Evolutionary conservation across 768 basidiomycete species (phyloP), one percentile per base, ranked within the genome.

Genomic region (Termitomyces sp.): DNA sequence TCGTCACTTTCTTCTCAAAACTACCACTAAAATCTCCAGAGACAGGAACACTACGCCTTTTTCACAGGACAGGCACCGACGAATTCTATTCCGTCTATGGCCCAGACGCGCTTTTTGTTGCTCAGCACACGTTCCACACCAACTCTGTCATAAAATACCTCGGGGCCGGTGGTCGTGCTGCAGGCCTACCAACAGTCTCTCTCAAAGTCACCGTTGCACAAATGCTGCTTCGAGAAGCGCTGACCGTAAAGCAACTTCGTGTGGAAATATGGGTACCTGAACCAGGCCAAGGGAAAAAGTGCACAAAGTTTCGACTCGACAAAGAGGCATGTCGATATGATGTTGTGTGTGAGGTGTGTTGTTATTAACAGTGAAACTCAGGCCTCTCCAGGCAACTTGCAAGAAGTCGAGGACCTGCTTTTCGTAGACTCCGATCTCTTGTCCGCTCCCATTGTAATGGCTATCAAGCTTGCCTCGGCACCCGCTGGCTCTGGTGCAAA

Each of bases 101-200:
- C 0, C 73, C 83, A 5, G 95, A 98, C 70, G 96, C 96, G 0
- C 74, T 83, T n/a, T 93, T 85, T 62, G 84, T 96, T 61, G 95
- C 96, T 5, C 77, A 84, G 20, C 81, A 92, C 63, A 85, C 90
- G 53, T 94, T 84, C 64, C 88, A 83, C 56, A 99, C 97, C 2
- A 90, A 92, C 64, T 88, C 92, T 1, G 94, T 98, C 58, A 80
- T 99, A 71, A 96, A 96, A 71, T 90, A 92, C 68, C 84, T 97
- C 42, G 96, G 96, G 6, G 67, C 72, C 0, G 82, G 81, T 0
- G 84, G 84, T 31, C 79, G 77, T 61, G 68, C 74, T 0, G 80
- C 76, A 0, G 84, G 85, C 2, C 74, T 97, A 1, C 86, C 92
- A 0, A 88, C 86, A 53, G 93, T 97, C 49, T 84, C 81, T 0